phyloP scores from a whole-genome alignment of 768 basidiomycete genomes.

The Lactifluus pinguis region DNA sequence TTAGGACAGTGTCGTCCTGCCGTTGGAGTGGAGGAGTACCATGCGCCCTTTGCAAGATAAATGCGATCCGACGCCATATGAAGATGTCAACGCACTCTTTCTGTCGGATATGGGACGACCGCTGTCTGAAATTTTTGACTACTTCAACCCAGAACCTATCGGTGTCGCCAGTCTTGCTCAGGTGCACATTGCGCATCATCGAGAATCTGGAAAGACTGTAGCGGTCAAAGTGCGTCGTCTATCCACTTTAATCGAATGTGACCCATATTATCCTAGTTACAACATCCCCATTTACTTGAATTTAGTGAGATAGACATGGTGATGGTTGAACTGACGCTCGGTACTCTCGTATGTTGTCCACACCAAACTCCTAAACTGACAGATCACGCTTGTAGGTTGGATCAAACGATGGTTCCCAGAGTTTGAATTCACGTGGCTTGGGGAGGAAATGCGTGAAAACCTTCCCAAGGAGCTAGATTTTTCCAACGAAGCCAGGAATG shows the following conservation, averaged over 20 bases:
- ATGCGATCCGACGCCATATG: conserved; percentile 81
- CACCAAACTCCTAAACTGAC: conserved; percentile 1
- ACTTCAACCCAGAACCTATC: conserved; percentile 82
- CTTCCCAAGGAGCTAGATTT: conserved; percentile 95
- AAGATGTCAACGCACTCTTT: conserved; percentile 70
- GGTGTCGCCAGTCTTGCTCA: conserved; percentile 96
- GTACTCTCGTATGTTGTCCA: conserved; percentile 29
- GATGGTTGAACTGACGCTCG: conserved; percentile 67
- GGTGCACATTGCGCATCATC: conserved; percentile 78
- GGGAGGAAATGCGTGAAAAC: conserved; percentile 91
- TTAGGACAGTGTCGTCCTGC: conserved; percentile 40
- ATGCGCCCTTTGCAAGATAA: conserved; percentile 76
- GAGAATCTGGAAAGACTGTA: conserved; percentile 60
- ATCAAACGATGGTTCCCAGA: conserved; percentile 92
- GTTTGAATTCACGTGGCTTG: conserved; percentile 87
- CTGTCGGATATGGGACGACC: conserved; percentile 65
- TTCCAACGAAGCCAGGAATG: conserved; percentile 79
- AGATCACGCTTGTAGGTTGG: conserved; percentile 40
- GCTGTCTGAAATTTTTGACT: conserved; percentile 68
- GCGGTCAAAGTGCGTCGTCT: conserved; percentile 66
- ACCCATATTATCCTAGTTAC: conserved; percentile 38
- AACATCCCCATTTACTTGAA: conserved; percentile 90
- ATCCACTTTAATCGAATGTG: neutral
- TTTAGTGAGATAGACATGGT: conserved; percentile 88
- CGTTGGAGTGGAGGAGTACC: conserved; percentile 52